phyloP scores from a whole-genome alignment of 352 stramenopile genomes.

The Globisporangium echinulatum region DNA sequence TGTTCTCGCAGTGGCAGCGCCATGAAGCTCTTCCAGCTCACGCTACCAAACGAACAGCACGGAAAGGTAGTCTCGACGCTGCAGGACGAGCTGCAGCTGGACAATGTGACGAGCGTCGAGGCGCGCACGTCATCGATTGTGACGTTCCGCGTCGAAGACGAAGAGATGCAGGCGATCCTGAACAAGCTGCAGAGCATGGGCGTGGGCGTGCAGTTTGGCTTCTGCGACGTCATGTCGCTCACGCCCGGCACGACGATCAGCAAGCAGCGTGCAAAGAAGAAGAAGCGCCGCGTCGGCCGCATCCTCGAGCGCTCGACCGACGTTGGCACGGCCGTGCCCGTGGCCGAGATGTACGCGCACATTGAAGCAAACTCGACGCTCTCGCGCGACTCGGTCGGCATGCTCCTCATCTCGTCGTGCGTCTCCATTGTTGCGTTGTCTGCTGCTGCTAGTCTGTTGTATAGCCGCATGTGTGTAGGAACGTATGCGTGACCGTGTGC shows the following conservation, averaged over 20 bases:
- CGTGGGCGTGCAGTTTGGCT: constrained; percentile 80
- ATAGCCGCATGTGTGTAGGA: neutral
- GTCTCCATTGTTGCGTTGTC: constrained; percentile 7
- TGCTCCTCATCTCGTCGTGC: constrained; percentile 85
- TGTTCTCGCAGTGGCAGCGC: neutral
- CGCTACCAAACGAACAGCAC: constrained; percentile 79
- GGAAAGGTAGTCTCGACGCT: constrained; percentile 72
- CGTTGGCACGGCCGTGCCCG: constrained; percentile 72
- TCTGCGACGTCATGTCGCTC: constrained; percentile 87
- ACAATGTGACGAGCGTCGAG: constrained; percentile 81
- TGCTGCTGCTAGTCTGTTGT: neutral
- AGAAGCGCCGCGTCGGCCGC: constrained; percentile 53
- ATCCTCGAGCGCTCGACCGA: constrained; percentile 77
- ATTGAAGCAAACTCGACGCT: constrained; percentile 81
- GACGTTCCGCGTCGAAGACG: constrained; percentile 80
- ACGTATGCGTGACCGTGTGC: too few relatives aligned
- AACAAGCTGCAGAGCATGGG: constrained; percentile 76
- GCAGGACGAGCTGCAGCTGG: constrained; percentile 78
- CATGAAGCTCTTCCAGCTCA: constrained; percentile 89
- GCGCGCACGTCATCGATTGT: constrained; percentile 83
- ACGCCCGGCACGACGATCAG: constrained; percentile 76
- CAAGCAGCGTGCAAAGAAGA: constrained; percentile 36
- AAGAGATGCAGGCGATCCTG: constrained; percentile 80
- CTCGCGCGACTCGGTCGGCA: constrained; percentile 74
- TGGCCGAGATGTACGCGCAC: constrained; percentile 85